Percentiles rank a stretch among this genome's conserved stretches.
These are phyloP conservation scores for Pistacia integerrima DNA, from an alignment of 345 rosid species.

Conservation along the genomic window DNA sequence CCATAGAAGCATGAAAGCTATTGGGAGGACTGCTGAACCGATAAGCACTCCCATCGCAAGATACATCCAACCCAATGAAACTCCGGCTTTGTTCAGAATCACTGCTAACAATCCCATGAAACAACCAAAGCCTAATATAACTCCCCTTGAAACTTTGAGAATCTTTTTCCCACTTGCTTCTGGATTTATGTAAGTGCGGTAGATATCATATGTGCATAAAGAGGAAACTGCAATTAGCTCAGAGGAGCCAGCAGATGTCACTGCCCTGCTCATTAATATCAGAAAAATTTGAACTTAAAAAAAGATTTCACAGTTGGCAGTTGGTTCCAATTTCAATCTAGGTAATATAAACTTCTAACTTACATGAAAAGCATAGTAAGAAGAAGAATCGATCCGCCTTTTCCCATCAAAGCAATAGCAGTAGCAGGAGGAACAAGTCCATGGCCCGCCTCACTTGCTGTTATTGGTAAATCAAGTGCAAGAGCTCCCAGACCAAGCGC, in stretches of 20 bases:
- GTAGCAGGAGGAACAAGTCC: slow-evolving; percentile 96
- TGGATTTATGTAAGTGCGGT: slow-evolving; percentile 87
- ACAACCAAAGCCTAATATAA: slow-evolving; percentile 82
- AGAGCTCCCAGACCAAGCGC: slow-evolving; percentile 94
- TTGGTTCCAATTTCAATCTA: not conserved
- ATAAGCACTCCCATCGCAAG: slow-evolving; percentile 89
- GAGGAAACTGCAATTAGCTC: slow-evolving; percentile 95
- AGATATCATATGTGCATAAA: slow-evolving; percentile 82
- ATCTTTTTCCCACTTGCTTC: slow-evolving; percentile 71
- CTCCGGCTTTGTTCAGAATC: slow-evolving; percentile 78
- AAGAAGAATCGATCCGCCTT: slow-evolving; percentile 83
- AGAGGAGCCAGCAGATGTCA: slow-evolving; percentile 91
- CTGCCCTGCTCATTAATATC: slow-evolving; percentile 59
- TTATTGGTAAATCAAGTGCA: slow-evolving; percentile 84
- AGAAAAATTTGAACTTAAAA: not conserved
- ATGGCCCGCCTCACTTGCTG: slow-evolving; percentile 64
- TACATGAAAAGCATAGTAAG: slow-evolving; percentile 97
- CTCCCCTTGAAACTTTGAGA: slow-evolving; percentile 67
- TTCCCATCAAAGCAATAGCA: slow-evolving; percentile 95
- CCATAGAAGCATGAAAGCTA: slow-evolving; percentile 93
- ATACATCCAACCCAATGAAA: slow-evolving; percentile 97
- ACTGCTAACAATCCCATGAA: slow-evolving; percentile 96
- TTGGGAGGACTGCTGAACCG: slow-evolving; percentile 91
- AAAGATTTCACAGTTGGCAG: not conserved
- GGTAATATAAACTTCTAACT: slow-evolving; percentile 24